These are phyloP conservation scores for Aspergillus homomorphus DNA, from an alignment of 495 filamentous ascomycete genomes.

Conservation along the genomic window DNA sequence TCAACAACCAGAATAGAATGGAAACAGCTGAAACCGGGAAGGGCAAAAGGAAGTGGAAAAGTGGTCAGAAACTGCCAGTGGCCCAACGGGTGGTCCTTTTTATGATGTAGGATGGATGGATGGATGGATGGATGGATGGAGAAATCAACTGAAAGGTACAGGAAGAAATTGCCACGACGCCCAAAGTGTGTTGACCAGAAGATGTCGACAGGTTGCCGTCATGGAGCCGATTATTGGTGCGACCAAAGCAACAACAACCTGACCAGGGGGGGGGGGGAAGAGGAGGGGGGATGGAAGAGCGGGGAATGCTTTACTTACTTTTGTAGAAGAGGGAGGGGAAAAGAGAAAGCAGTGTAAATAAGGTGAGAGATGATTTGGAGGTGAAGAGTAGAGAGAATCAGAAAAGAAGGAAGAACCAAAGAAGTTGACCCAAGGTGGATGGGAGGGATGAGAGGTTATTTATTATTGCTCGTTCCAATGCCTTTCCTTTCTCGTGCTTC, in stretches of 20 bases:
- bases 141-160: not conserved
- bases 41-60: not conserved
- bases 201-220: slow-evolving; percentile 39
- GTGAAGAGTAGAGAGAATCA: slow-evolving; percentile 4
- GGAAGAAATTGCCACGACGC: not conserved
- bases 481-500: no score
- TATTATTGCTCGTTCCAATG: not conserved
- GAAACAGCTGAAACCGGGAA: not conserved
- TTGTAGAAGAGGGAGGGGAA: slow-evolving; percentile 4
- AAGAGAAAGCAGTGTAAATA: slow-evolving; percentile 8
- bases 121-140: not conserved
- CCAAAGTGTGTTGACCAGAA: not conserved
- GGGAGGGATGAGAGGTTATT: slow-evolving; percentile 2
- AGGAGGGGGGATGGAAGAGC: not conserved
- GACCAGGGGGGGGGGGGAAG: not conserved
- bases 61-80: not conserved
- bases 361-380: not conserved
- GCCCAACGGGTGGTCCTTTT: not conserved
- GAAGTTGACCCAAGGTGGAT: not conserved
- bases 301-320: not conserved
- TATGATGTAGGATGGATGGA: not conserved
- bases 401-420: slow-evolving; percentile 13
- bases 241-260: not conserved
- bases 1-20: no score
- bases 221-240: slow-evolving; percentile 11